Evolutionary conservation across 495 filamentous ascomycete genomes (phyloP).

Genomic region (Podospora fimiseda): DNA sequence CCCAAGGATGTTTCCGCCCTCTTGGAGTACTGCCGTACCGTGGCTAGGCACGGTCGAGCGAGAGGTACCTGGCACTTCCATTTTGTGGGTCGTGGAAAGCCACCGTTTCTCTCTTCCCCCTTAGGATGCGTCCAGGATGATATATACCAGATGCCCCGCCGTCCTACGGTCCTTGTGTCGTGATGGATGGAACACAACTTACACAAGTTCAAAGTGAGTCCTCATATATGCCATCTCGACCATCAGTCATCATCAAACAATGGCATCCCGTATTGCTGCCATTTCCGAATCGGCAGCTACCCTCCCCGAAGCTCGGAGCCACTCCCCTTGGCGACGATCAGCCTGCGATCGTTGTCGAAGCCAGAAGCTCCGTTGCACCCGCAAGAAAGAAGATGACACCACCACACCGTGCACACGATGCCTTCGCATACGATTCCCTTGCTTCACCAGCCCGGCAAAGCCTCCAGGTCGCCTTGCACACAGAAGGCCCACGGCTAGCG

Average conservation of each 20-base stretch:
- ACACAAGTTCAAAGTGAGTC: no score
- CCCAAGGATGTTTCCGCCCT: not conserved
- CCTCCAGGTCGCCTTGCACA: constrained; percentile 1
- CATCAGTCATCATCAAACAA: not conserved
- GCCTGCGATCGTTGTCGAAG: constrained; percentile 4
- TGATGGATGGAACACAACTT: not conserved
- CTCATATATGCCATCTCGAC: not conserved
- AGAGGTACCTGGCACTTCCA: no score
- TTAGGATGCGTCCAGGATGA: no score
- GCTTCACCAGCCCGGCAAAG: constrained; percentile 3
- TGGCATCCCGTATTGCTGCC: not conserved
- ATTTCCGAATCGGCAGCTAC: not conserved
- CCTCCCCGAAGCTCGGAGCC: constrained; percentile 6
- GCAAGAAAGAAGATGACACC: constrained; percentile 4
- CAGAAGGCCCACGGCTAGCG: not conserved
- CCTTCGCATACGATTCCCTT: constrained; percentile 3
- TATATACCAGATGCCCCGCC: not conserved
- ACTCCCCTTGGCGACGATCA: constrained; percentile 2
- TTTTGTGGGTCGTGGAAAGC: no score
- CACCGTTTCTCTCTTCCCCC: no score
- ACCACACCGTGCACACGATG: constrained; percentile 5
- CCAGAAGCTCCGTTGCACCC: constrained; percentile 5
- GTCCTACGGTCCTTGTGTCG: not conserved
- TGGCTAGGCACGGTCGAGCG: not conserved
- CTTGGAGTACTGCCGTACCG: not conserved